phyloP scores from a whole-genome alignment of 2,329 filamentous ascomycete genomes.

The Elsinoe perseae region DNA sequence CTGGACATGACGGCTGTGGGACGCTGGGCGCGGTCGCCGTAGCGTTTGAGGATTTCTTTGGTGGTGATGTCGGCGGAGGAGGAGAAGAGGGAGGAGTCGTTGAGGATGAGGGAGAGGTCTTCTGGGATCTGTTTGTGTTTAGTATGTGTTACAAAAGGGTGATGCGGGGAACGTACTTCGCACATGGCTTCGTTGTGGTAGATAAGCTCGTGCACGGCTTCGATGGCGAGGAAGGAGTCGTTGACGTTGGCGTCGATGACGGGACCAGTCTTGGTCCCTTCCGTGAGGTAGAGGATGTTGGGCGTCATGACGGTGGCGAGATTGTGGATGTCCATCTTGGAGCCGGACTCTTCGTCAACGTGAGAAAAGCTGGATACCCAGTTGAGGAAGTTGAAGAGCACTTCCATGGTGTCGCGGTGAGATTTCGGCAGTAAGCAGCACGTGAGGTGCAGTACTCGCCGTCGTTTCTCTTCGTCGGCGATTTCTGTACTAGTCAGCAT shows the following conservation, averaged over 20 bases:
- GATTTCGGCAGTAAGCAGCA: conserved; percentile 89
- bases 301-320: conserved; percentile 94
- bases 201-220: conserved; percentile 85
- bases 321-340: conserved; percentile 98
- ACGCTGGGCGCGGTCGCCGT: conserved; percentile 69
- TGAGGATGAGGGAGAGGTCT: conserved; percentile 77
- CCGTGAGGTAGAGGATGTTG: conserved; percentile 64
- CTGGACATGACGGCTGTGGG: conserved; percentile 38
- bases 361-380: conserved; percentile 98
- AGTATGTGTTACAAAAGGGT: conserved; percentile 18
- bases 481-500: conserved; percentile 50
- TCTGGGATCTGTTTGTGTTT: conserved; percentile 66
- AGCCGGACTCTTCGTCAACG: conserved; percentile 91
- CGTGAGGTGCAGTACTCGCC: conserved; percentile 78
- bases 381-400: conserved; percentile 90
- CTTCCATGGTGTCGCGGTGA: conserved; percentile 88
- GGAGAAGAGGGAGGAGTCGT: conserved; percentile 74
- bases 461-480: conserved; percentile 68
- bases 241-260: conserved; percentile 43
- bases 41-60: conserved; percentile 92
- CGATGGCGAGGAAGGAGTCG: conserved; percentile 87
- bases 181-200: conserved; percentile 94
- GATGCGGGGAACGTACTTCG: conserved; percentile 58
- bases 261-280: conserved; percentile 43
- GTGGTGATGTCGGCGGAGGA: conserved; percentile 81